Conservation (phyloP, 352 stramenopile species). For the Poterioochromonas sp. region DNA sequence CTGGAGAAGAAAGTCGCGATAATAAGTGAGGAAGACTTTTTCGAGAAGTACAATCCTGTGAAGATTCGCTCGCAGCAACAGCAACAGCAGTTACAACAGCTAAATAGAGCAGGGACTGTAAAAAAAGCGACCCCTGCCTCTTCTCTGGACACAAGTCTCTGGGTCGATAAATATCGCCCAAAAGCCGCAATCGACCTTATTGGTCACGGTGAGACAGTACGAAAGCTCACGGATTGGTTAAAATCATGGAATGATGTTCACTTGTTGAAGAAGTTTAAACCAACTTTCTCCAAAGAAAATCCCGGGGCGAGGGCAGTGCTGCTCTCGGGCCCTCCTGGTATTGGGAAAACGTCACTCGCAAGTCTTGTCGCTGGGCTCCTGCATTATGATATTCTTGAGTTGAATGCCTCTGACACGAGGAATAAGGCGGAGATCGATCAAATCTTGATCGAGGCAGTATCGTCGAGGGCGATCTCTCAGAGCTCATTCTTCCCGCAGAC, state of each 20-base stretch:
- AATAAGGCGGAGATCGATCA: conserved; percentile 89
- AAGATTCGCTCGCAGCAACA: not conserved
- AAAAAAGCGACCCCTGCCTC: too few species aligned
- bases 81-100: not conserved
- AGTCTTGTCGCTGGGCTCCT: not conserved
- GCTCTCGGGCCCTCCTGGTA: conserved; percentile 88
- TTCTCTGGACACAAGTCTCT: too few species aligned
- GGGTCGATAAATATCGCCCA: conserved; percentile 93
- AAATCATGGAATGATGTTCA: conserved; percentile 47
- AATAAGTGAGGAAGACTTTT: not conserved
- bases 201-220: conserved; percentile 35
- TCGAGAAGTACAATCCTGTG: not conserved
- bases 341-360: conserved; percentile 53
- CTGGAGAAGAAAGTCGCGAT: conserved; percentile 29
- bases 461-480: not conserved
- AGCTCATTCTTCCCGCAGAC: not conserved
- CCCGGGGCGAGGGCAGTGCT: conserved; percentile 81
- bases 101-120: not conserved
- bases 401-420: conserved; percentile 95
- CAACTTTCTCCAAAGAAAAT: conserved; percentile 57
- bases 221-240: conserved; percentile 42
- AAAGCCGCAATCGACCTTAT: conserved; percentile 37
- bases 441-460: conserved; percentile 54
- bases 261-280: conserved; percentile 36
- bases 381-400: conserved; percentile 64